phyloP scores from a whole-genome alignment of 345 rosid species.

The Citrus australasica region DNA sequence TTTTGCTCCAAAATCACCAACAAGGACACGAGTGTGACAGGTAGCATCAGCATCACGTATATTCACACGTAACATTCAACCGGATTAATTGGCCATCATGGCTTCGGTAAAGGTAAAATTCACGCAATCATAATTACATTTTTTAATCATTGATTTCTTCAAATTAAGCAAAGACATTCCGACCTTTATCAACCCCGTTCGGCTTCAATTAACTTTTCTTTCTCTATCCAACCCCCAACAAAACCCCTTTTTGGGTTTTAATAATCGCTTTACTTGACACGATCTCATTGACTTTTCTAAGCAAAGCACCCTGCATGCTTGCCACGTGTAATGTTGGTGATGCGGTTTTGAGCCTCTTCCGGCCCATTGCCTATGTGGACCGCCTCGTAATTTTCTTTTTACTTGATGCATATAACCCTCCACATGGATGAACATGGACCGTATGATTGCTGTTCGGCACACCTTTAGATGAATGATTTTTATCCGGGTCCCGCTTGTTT shows the following conservation, averaged over 20 bases:
- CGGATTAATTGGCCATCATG: not conserved
- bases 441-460: not conserved
- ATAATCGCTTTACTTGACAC: no score
- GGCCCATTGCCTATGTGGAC: not conserved
- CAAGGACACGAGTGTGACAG: no score
- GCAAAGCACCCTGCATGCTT: not conserved
- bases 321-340: constrained; percentile 1
- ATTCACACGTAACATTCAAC: not conserved
- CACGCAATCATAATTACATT: not conserved
- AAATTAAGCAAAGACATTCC: no score
- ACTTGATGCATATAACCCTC: not conserved
- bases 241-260: no score
- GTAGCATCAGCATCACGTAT: not conserved
- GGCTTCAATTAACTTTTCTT: no score
- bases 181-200: no score
- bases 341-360: not conserved
- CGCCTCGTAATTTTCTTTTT: not conserved
- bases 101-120: not conserved
- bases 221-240: no score
- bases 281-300: not conserved
- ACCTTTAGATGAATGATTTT: not conserved
- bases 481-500: not conserved
- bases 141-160: not conserved
- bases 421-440: not conserved
- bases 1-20: not conserved